A percentile compares a stretch with the other conserved stretches of the same genome.
Conservation (phyloP, 768 basidiomycete genomes). For the Boletales sp. region DNA sequence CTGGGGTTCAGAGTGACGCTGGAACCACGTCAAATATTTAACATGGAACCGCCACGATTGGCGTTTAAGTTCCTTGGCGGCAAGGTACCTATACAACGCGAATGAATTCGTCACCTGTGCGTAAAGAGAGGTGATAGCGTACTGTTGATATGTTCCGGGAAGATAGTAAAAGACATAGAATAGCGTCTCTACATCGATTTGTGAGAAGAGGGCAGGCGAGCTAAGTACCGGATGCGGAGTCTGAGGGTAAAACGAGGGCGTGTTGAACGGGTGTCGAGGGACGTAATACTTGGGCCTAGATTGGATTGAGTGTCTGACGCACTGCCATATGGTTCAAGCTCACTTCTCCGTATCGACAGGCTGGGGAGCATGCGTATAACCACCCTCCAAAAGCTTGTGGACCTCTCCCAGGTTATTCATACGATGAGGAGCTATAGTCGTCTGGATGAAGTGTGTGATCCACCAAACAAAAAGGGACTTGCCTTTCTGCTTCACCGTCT, state of each 20-base stretch:
- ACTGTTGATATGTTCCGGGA: slow-evolving; percentile 98
- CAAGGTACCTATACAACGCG: slow-evolving; percentile 64
- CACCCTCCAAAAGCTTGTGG: slow-evolving; percentile 90
- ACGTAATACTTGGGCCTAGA: slow-evolving; percentile 93
- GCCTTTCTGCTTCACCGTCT: slow-evolving; percentile 97
- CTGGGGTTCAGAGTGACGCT: slow-evolving; percentile 95
- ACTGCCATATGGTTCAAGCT: slow-evolving; percentile 31
- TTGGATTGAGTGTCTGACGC: slow-evolving; percentile 4
- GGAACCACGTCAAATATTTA: slow-evolving; percentile 99
- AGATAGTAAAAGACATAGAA: slow-evolving; percentile 99
- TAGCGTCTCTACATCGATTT: slow-evolving; percentile 93
- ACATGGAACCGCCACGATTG: slow-evolving; percentile 99
- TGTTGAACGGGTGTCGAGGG: slow-evolving; percentile 86
- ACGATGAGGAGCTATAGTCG: slow-evolving; percentile 60
- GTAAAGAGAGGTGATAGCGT: slow-evolving; percentile 3
- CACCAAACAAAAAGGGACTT: slow-evolving; percentile 13
- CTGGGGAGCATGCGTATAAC: slow-evolving; percentile 83
- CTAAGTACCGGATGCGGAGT: slow-evolving; percentile 74
- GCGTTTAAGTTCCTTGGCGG: slow-evolving; percentile 93
- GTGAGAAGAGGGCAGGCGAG: slow-evolving; percentile 80
- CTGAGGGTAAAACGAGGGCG: slow-evolving; percentile 95
- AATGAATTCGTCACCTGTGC: neutral
- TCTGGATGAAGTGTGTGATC: neutral
- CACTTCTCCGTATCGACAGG: slow-evolving; percentile 96
- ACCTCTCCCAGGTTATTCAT: slow-evolving; percentile 87